phyloP scores from a whole-genome alignment of 139 green algal species.

The Bryopsis sp. region DNA sequence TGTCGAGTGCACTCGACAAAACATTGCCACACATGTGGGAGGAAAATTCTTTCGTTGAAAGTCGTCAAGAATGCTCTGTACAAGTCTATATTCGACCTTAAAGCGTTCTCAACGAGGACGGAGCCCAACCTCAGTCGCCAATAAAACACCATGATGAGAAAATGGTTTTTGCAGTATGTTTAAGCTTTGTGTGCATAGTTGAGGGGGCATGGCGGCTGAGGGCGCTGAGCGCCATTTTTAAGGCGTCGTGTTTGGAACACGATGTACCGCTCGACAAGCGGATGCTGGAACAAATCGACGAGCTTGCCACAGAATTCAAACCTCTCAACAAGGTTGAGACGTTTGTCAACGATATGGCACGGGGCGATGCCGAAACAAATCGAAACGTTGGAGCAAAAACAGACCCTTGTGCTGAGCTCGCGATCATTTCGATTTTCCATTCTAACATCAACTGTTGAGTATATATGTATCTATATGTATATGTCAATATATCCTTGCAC shows the following conservation, averaged over 20 bases:
- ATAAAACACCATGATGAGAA: too few relatives aligned
- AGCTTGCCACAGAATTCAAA: background rate
- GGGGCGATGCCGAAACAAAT: background rate
- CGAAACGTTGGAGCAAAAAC: background rate
- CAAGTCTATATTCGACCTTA: too few relatives aligned
- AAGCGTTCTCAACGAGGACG: too few relatives aligned
- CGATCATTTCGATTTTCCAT: background rate
- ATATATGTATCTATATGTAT: constrained; percentile 5
- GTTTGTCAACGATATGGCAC: background rate
- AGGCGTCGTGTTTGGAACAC: background rate
- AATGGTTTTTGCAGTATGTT: too few relatives aligned
- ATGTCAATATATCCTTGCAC: background rate
- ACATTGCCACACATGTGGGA: too few relatives aligned
- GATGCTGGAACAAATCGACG: background rate
- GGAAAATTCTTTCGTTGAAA: too few relatives aligned
- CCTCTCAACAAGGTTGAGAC: background rate
- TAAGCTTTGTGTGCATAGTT: too few relatives aligned
- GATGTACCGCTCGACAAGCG: background rate
- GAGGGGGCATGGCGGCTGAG: background rate
- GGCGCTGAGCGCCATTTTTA: background rate
- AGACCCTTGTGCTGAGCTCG: background rate
- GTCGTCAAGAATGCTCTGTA: too few relatives aligned
- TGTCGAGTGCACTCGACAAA: too few relatives aligned
- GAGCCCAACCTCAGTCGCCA: too few relatives aligned
- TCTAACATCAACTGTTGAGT: background rate